phyloP scores from a whole-genome alignment of 2,329 filamentous ascomycete species.

The Trichoderma sp. region DNA sequence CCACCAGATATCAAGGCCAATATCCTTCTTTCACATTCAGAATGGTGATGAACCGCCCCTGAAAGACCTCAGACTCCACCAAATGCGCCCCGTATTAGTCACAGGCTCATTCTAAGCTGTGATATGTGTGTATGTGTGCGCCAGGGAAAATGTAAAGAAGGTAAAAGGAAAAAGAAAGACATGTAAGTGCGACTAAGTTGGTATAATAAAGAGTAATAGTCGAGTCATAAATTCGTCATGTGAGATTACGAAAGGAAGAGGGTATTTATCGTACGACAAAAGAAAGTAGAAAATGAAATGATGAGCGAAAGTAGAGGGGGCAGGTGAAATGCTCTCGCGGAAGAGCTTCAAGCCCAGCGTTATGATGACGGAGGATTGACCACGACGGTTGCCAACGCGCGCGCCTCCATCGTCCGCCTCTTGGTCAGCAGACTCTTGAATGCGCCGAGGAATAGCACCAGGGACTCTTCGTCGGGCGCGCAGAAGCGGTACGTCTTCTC shows the following conservation, averaged over 20 bases:
- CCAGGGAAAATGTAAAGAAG: neutral
- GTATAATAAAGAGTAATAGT: conserved; percentile 11
- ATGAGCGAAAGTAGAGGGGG: neutral
- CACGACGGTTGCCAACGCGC: conserved; percentile 35
- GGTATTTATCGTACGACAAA: conserved; percentile 9
- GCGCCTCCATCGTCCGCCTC: conserved; percentile 65
- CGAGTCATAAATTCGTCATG: conserved; percentile 24
- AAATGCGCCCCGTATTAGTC: conserved; percentile 10
- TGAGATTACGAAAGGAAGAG: neutral
- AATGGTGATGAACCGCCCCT: neutral
- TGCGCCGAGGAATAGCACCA: conserved; percentile 84
- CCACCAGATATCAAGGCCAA: neutral
- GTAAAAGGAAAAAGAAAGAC: neutral
- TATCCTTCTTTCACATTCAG: neutral
- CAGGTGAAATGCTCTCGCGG: neutral
- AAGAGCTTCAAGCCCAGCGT: neutral
- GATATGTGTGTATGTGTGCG: neutral
- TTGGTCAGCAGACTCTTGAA: conserved; percentile 84
- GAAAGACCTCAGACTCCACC: neutral
- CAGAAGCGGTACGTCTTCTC: conserved; percentile 83
- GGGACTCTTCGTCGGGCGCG: conserved; percentile 76
- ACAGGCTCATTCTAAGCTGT: conserved; percentile 6
- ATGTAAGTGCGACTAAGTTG: conserved; percentile 12
- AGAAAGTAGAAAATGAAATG: neutral
- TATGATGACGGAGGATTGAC: conserved; percentile 27